These are phyloP conservation scores for Blastobotrys serpentis DNA, from an alignment of 1,139 yeast species.

Conservation along the genomic window DNA sequence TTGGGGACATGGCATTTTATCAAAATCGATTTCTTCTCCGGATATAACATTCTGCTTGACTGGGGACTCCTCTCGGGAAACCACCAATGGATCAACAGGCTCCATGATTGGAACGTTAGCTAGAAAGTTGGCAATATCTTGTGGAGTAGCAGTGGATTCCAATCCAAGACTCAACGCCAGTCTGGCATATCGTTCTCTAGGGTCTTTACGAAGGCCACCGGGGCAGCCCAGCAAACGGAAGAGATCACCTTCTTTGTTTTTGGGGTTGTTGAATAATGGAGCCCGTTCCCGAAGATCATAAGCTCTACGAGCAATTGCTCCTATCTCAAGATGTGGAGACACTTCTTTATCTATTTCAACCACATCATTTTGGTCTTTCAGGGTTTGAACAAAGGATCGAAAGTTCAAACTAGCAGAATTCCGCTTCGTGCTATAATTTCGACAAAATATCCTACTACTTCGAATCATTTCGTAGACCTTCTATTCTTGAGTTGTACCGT, in stretches of 20 bases:
- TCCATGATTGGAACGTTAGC: not conserved
- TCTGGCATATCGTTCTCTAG: not conserved
- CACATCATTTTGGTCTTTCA: not conserved
- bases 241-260: not conserved
- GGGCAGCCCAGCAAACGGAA: slow-evolving; percentile 8
- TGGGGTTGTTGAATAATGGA: slow-evolving; percentile 6
- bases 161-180: not conserved
- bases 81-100: not conserved
- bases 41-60: not conserved
- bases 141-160: not conserved
- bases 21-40: slow-evolving; percentile 6
- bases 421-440: not conserved
- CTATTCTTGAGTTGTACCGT: no score
- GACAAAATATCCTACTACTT: not conserved
- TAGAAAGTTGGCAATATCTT: not conserved
- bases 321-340: slow-evolving; percentile 2
- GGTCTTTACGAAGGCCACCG: not conserved
- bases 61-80: not conserved
- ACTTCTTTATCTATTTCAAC: not conserved
- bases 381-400: not conserved
- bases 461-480: not conserved
- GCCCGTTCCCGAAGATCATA: slow-evolving; percentile 2
- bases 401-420: slow-evolving; percentile 3
- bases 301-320: slow-evolving; percentile 2
- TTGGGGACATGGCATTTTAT: slow-evolving; percentile 1